Percentiles rank a stretch among this genome's conserved stretches.
These are phyloP conservation scores for Lachancea nothofagi DNA, from an alignment of 805 yeast genomes.

Conservation along the genomic window DNA sequence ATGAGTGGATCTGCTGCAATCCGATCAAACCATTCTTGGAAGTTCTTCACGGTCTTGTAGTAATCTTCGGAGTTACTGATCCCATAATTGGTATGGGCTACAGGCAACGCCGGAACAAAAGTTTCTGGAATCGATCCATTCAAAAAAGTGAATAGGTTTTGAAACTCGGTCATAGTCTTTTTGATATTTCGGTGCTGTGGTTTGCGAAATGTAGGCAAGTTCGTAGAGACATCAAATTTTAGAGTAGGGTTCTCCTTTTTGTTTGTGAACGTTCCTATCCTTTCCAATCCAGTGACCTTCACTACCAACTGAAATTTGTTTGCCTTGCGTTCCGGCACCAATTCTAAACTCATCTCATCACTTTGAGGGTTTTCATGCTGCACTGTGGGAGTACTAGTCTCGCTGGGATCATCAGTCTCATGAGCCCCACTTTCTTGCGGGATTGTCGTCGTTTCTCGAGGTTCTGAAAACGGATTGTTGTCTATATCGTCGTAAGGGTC, in stretches of 20 bases:
- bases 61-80: conserved; percentile 79
- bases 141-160: conserved; percentile 68
- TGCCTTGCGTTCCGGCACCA: conserved; percentile 11
- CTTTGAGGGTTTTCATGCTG: conserved; percentile 1
- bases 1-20: conserved; percentile 71
- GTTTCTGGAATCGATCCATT: conserved; percentile 83
- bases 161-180: conserved; percentile 74
- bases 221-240: conserved; percentile 61
- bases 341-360: conserved; percentile 1
- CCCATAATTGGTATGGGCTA: conserved; percentile 70
- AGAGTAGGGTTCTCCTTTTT: conserved; percentile 76
- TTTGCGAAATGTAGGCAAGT: conserved; percentile 73
- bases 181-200: conserved; percentile 64
- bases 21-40: conserved; percentile 86
- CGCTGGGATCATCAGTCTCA: not conserved
- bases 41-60: conserved; percentile 45
- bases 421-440: conserved; percentile 24
- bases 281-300: conserved; percentile 64
- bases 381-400: not conserved
- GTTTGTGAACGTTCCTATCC: conserved; percentile 44
- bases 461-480: conserved; percentile 56
- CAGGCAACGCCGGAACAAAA: conserved; percentile 85
- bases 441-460: conserved; percentile 4
- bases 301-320: conserved; percentile 41
- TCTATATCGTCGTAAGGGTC: conserved; percentile 45